These are phyloP conservation scores for Panus rudis DNA, from an alignment of 768 basidiomycete genomes.

Conservation along the genomic window DNA sequence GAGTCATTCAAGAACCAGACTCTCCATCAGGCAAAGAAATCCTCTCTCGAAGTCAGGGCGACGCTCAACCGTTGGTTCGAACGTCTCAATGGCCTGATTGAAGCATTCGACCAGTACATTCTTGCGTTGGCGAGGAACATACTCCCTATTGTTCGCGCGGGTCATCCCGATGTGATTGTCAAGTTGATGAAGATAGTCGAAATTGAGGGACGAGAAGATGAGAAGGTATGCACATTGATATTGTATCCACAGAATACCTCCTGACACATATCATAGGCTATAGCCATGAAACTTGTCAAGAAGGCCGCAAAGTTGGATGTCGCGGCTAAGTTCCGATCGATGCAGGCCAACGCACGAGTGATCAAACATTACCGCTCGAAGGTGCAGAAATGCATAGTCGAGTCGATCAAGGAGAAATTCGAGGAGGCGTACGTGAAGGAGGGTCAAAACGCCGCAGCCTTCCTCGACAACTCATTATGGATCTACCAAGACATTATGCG, in stretches of 20 bases:
- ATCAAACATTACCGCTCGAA: conserved; percentile 96
- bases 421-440: conserved; percentile 57
- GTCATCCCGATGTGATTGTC: conserved; percentile 81
- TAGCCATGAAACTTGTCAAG: conserved; percentile 90
- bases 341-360: conserved; percentile 87
- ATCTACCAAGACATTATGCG: conserved; percentile 92
- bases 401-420: conserved; percentile 69
- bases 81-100: conserved; percentile 71
- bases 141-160: conserved; percentile 72
- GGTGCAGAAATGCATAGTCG: conserved; percentile 70
- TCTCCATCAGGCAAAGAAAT: conserved; percentile 87
- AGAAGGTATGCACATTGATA: conserved; percentile 57
- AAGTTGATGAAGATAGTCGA: conserved; percentile 91
- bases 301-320: conserved; percentile 90
- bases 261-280: conserved; percentile 48
- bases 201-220: conserved; percentile 86
- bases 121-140: conserved; percentile 69
- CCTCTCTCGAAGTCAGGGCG: conserved; percentile 55
- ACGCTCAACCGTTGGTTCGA: conserved; percentile 80
- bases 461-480: conserved; percentile 79
- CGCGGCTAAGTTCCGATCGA: conserved; percentile 87
- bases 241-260: background rate
- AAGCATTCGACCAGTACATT: conserved; percentile 82
- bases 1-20: conserved; percentile 93
- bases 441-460: conserved; percentile 58